Evolutionary conservation across 257 asterid genomes (phyloP).

Genomic region (Lithospermum erythrorhizon): DNA sequence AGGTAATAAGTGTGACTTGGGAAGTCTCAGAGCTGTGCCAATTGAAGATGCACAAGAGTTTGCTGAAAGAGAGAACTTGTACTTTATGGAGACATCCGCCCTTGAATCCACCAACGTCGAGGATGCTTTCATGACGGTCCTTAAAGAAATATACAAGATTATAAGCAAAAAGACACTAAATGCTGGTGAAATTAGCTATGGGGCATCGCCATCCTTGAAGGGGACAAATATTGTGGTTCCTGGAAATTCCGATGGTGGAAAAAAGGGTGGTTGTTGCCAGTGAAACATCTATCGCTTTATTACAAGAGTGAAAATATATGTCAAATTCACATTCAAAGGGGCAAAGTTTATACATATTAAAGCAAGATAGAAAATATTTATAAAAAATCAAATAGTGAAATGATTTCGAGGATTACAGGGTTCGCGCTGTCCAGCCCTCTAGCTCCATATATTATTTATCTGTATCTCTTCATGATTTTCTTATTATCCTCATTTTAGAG

Average conservation of each 20-base stretch:
- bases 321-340: no score
- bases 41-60: slow-evolving; percentile 80
- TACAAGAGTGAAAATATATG: neutral
- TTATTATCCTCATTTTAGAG: neutral
- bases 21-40: slow-evolving; percentile 70
- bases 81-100: slow-evolving; percentile 88
- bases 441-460: neutral
- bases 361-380: no score
- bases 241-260: slow-evolving; percentile 33
- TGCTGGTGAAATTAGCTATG: slow-evolving; percentile 26
- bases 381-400: no score
- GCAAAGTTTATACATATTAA: no score
- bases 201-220: slow-evolving; percentile 39
- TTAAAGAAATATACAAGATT: slow-evolving; percentile 50
- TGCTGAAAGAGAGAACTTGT: slow-evolving; percentile 73
- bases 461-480: neutral
- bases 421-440: neutral
- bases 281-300: neutral
- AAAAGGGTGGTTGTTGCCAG: slow-evolving; percentile 53
- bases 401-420: neutral
- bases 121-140: slow-evolving; percentile 47
- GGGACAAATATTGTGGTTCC: slow-evolving; percentile 57
- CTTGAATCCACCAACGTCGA: slow-evolving; percentile 75
- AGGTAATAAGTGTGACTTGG: slow-evolving; percentile 67
- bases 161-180: slow-evolving; percentile 59